These are phyloP conservation scores for Globisporangium takayamanum DNA, from an alignment of 352 stramenopile genomes.

Conservation along the genomic window DNA sequence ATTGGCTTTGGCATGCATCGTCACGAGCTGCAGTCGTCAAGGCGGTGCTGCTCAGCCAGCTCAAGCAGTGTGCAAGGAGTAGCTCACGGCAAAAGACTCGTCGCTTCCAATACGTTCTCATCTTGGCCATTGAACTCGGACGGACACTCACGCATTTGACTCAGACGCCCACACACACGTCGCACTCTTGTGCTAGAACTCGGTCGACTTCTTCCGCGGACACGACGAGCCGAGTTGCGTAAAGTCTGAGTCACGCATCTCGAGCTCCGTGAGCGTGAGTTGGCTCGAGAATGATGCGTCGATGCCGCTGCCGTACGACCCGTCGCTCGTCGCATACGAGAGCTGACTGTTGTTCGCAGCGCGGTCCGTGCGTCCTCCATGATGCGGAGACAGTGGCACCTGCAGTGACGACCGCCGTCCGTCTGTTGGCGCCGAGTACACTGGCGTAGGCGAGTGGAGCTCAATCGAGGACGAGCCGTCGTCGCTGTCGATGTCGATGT, in stretches of 20 bases:
- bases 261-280: slow-evolving; percentile 21
- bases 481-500: slow-evolving; percentile 2
- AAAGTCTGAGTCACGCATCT: slow-evolving; percentile 17
- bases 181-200: slow-evolving; percentile 21
- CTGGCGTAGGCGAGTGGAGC: slow-evolving; percentile 1
- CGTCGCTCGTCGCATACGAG: slow-evolving; percentile 12
- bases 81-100: too few relatives aligned
- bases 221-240: slow-evolving; percentile 2
- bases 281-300: slow-evolving; percentile 34
- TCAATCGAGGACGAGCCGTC: slow-evolving; percentile 23
- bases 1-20: too few relatives aligned
- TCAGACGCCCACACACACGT: neutral
- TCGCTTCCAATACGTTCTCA: too few relatives aligned
- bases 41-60: too few relatives aligned
- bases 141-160: neutral
- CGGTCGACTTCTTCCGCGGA: slow-evolving; percentile 41
- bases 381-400: too few relatives aligned
- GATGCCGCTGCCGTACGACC: slow-evolving; percentile 20
- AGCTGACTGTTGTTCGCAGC: neutral
- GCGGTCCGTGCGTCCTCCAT: too few relatives aligned
- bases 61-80: too few relatives aligned
- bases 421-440: neutral
- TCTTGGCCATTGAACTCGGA: neutral
- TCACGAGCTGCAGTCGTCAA: too few relatives aligned
- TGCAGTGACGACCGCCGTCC: too few relatives aligned